Evolutionary conservation across 257 asterid species (phyloP).

Genomic region (Fraxinus anomala): DNA sequence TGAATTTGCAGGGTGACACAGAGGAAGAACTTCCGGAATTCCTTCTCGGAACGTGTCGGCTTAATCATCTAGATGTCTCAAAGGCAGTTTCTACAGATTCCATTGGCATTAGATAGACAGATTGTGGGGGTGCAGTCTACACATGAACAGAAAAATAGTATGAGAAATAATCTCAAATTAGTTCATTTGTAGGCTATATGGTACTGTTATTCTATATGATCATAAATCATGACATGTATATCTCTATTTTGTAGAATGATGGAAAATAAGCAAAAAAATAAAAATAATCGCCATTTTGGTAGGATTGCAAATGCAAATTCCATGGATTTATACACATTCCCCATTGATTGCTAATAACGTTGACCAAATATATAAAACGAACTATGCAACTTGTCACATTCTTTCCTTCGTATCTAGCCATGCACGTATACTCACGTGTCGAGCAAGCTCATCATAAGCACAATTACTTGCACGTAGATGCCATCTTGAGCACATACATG

Average conservation of each 20-base stretch:
- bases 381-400: too few relatives aligned
- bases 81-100: conserved; percentile 55
- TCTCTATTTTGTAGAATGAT: background rate
- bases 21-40: conserved; percentile 82
- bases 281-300: background rate
- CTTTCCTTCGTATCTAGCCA: background rate
- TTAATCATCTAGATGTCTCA: conserved; percentile 72
- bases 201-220: background rate
- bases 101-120: conserved; percentile 26
- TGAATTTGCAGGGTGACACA: conserved; percentile 65
- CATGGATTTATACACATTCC: background rate
- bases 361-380: background rate
- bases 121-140: background rate
- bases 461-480: too few relatives aligned
- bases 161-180: conserved; percentile 21
- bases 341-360: background rate
- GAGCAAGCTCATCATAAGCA: too few relatives aligned
- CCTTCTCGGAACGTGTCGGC: conserved; percentile 84
- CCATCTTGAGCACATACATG: too few relatives aligned
- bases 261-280: background rate
- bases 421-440: background rate
- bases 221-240: too few relatives aligned
- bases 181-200: conserved; percentile 11
- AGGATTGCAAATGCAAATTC: background rate
- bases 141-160: conserved; percentile 16